Evolutionary conservation across 208 protist genomes (phyloP), one percentile per base, ranked within the genome.

Genomic region (Hexamita inflata): DNA sequence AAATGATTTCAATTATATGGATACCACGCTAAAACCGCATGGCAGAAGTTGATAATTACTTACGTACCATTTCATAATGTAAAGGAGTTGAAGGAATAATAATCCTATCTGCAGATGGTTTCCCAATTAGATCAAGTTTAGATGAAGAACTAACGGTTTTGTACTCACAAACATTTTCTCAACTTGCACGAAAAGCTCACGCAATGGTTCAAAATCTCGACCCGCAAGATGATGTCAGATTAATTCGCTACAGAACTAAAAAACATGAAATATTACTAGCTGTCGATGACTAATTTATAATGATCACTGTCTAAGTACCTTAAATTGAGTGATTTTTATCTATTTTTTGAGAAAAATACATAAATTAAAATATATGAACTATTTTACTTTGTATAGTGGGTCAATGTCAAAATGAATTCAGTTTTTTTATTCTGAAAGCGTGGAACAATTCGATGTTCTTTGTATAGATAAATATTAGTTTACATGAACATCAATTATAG

Each of bases 51-150:
- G n/a, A n/a, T n/a, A n/a, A n/a, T n/a, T n/a, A n/a, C n/a, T n/a
- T n/a, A n/a, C n/a, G n/a, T n/a, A n/a, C n/a, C 11, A 70, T 70
- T 49, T 45, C 64, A 24, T 32, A 7, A 32, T 32, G 38, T 30
- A 40, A 49, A 38, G 64, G 64, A 15, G 64, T 70, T 32, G 64
- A 70, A 70, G 64, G 64, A 32, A n/a, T 70, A 28, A n/a, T 70
- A 11, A 70, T 70, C n/a, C 11, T 70, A 28, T 45, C 26, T 34
- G 15, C 9, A n/a, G 64, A 70, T 70, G 64, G 64, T 2, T 42
- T 70, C 11, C 64, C 64, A 15, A 70, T 70, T 34, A 4, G 64
- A 32, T 45, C 64, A 49, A 45, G 19, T 11, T 34, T 70, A 32
- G 64, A 70, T 70, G 64, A 70, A 38, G 64, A 70, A 38, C 64